Conservation (phyloP, 2,329 filamentous ascomycete genomes). For the Penicillium decumbens region DNA sequence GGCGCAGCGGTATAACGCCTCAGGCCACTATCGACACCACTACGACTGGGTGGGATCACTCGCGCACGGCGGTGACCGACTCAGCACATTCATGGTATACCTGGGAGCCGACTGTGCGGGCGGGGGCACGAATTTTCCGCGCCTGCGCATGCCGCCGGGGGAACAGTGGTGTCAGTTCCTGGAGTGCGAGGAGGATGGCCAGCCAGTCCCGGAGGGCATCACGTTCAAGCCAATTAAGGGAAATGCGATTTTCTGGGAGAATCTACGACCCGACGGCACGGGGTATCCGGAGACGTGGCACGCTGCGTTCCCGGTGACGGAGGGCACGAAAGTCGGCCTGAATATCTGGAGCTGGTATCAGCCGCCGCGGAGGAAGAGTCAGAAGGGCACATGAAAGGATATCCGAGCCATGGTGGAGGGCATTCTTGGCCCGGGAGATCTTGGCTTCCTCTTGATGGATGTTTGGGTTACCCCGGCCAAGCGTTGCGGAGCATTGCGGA, state of each 20-base stretch:
- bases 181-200: slow-evolving; percentile 45
- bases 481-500: not conserved
- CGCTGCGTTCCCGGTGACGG: slow-evolving; percentile 55
- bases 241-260: slow-evolving; percentile 61
- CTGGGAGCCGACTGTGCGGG: slow-evolving; percentile 51
- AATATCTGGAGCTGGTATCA: slow-evolving; percentile 64
- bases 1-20: slow-evolving; percentile 56
- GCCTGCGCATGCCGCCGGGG: slow-evolving; percentile 43
- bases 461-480: not conserved
- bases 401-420: not conserved
- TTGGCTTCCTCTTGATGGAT: not conserved
- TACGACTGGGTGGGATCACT: slow-evolving; percentile 54
- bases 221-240: slow-evolving; percentile 56
- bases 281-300: slow-evolving; percentile 59
- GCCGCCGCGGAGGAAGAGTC: slow-evolving; percentile 25
- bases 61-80: slow-evolving; percentile 39
- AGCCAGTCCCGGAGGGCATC: slow-evolving; percentile 39
- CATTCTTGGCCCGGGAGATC: not conserved
- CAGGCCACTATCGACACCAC: slow-evolving; percentile 56
- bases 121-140: slow-evolving; percentile 59
- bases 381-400: not conserved
- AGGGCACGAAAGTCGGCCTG: slow-evolving; percentile 56
- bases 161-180: slow-evolving; percentile 55
- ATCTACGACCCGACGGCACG: slow-evolving; percentile 52
- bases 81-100: slow-evolving; percentile 61